Evolutionary conservation across 257 asterid species (phyloP).

Genomic region (Ophiorrhiza pumila): DNA sequence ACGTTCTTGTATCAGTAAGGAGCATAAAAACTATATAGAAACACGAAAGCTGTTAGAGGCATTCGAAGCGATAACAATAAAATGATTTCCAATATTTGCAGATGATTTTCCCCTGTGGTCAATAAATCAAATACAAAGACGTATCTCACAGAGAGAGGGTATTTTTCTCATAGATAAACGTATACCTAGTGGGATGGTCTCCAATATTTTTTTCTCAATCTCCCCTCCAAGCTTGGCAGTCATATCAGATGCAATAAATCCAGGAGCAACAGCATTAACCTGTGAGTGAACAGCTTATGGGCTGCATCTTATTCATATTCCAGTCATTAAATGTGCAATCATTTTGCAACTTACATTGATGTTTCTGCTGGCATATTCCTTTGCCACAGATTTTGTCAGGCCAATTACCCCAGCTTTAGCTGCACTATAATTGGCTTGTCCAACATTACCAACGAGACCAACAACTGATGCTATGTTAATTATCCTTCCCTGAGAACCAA

Average conservation of each 20-base stretch:
- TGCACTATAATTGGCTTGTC: constrained; percentile 97
- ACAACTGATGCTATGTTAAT: constrained; percentile 91
- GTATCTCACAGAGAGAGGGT: background rate
- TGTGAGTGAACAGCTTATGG: constrained; percentile 20
- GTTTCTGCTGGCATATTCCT: constrained; percentile 90
- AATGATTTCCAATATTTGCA: background rate
- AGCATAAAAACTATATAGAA: background rate
- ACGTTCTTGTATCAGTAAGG: background rate
- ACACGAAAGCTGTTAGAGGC: background rate
- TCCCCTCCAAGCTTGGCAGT: constrained; percentile 76
- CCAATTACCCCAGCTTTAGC: constrained; percentile 99
- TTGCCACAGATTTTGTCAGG: constrained; percentile 86
- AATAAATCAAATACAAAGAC: background rate
- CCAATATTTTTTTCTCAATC: constrained; percentile 76
- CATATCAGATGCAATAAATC: constrained; percentile 94
- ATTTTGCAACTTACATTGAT: constrained; percentile 51
- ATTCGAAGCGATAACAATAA: background rate
- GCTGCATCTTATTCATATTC: constrained; percentile 4
- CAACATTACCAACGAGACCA: constrained; percentile 90
- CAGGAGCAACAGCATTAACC: constrained; percentile 98
- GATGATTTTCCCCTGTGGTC: background rate
- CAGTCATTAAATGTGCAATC: background rate
- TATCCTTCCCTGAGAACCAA: constrained; percentile 74
- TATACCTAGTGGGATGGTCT: constrained; percentile 80
- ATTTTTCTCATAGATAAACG: background rate